Evolutionary conservation across 164 flowering plant species (phyloP), one percentile per base, ranked within the genome.

Genomic region (Akebia trifoliata): DNA sequence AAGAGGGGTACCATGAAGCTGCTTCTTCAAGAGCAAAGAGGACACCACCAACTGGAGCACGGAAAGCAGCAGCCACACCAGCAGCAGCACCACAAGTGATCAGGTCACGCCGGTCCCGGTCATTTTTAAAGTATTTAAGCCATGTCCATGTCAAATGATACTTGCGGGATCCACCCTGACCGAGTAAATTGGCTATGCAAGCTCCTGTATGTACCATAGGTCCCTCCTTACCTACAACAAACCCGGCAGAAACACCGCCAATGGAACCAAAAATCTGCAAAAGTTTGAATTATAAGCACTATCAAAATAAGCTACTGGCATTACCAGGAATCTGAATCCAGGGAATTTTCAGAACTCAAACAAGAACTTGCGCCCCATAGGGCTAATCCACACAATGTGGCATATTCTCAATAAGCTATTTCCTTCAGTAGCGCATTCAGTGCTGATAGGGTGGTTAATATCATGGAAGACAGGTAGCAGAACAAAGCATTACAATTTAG

Each of bases 201-300:
- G 98, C 92, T 45, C 98, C 98, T 5, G 98, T 91, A 62, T 91
- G 98, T 21, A 91, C 98, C 98, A 91, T 91, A 22, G 98, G 98
- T 25, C 98, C 98, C 69, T 84, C 98, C 75, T 91, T 91, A 4
- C 98, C 96, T 50, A 88, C 78, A 69, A 88, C 92, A 79, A 91
- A 79, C 64, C 94, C 94, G 62, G 81, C 91, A 60, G 96, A 65
- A 62, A 86, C 97, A 53, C 88, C 95, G 56, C 74, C 63, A 20
- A 91, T 76, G 28, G 92, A 81, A 55, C 96, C 97, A 76, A 91
- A 73, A 62, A 90, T 81, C 97, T 90, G 86, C 57, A 45, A 54
- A 29, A 49, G 9, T 46, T 30, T 9, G 3, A 39, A 9, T 4
- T n/a, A 26, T 39, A n/a, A 38, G n/a, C 21, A 49, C 20, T 12